These are phyloP conservation scores for Auricularia sp. DNA, from an alignment of 768 basidiomycete species.

Conservation along the genomic window DNA sequence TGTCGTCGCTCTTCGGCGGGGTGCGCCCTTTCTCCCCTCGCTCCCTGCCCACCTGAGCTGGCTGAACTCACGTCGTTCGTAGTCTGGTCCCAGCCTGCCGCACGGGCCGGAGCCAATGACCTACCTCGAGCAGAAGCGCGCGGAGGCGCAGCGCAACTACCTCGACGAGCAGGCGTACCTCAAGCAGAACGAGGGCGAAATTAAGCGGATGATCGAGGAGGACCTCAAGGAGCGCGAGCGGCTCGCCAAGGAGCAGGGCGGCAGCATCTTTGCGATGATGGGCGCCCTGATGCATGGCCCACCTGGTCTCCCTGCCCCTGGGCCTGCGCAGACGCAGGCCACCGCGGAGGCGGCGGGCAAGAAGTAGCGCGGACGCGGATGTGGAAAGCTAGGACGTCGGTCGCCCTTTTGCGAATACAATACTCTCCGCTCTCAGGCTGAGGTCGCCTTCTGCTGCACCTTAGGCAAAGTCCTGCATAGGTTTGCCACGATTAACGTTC, in stretches of 20 bases:
- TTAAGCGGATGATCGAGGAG: conserved; percentile 41
- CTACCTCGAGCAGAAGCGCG: conserved; percentile 42
- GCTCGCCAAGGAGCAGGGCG: neutral
- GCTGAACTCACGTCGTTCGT: neutral
- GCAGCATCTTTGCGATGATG: neutral
- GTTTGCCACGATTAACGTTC: too few relatives aligned
- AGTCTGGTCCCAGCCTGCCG: neutral
- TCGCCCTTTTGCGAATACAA: too few relatives aligned
- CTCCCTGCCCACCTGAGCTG: neutral
- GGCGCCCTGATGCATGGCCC: neutral
- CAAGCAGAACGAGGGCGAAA: conserved; percentile 37
- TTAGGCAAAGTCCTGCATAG: too few relatives aligned
- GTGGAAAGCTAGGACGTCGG: too few relatives aligned
- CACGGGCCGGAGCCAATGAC: conserved; percentile 28
- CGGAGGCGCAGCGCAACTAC: conserved; percentile 41
- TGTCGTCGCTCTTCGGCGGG: conserved; percentile 34
- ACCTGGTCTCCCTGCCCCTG: neutral
- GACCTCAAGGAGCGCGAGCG: conserved; percentile 19
- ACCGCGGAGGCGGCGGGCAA: too few relatives aligned
- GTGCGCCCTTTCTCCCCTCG: conserved; percentile 3
- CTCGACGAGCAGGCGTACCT: conserved; percentile 45
- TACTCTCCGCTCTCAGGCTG: too few relatives aligned
- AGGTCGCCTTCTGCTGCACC: too few relatives aligned
- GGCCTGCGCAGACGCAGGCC: too few relatives aligned
- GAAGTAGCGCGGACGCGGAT: too few relatives aligned